Conservation (phyloP, 495 filamentous ascomycete genomes). For the Penicillium argentinense region DNA sequence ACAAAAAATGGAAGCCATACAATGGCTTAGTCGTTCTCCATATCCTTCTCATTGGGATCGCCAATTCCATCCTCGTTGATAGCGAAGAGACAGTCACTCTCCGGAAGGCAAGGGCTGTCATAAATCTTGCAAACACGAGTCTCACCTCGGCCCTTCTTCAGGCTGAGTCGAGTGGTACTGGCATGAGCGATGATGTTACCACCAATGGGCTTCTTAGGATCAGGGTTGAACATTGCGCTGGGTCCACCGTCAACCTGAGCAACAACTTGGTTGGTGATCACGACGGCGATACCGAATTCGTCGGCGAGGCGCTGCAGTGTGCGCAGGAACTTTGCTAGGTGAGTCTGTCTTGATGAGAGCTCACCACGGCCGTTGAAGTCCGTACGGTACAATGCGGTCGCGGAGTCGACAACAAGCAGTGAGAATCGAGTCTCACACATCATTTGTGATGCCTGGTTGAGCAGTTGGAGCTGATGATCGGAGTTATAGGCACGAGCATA, state of each 20-base stretch:
- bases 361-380: constrained; percentile 95
- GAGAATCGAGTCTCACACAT: constrained; percentile 99
- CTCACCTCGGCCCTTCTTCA: constrained; percentile 94
- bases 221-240: constrained; percentile 96
- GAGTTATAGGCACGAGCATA: constrained; percentile 98
- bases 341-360: constrained; percentile 82
- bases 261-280: constrained; percentile 98
- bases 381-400: constrained; percentile 91
- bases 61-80: constrained; percentile 97
- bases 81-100: constrained; percentile 94
- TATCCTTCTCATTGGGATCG: constrained; percentile 91
- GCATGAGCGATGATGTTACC: constrained; percentile 99
- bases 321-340: constrained; percentile 96
- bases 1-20: neutral
- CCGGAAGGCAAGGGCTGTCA: constrained; percentile 93
- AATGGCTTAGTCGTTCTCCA: constrained; percentile 68
- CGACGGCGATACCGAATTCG: constrained; percentile 96
- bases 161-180: constrained; percentile 82
- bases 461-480: constrained; percentile 90
- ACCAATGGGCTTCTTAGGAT: constrained; percentile 98
- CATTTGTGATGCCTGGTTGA: constrained; percentile 95
- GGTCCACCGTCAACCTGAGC: constrained; percentile 97
- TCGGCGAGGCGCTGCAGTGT: constrained; percentile 91
- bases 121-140: constrained; percentile 98
- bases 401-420: constrained; percentile 89